A percentile compares a stretch with the other conserved stretches of the same genome.
These are phyloP conservation scores for Thalassiosira profunda DNA, from an alignment of 108 stramenopile genomes.

Conservation along the genomic window DNA sequence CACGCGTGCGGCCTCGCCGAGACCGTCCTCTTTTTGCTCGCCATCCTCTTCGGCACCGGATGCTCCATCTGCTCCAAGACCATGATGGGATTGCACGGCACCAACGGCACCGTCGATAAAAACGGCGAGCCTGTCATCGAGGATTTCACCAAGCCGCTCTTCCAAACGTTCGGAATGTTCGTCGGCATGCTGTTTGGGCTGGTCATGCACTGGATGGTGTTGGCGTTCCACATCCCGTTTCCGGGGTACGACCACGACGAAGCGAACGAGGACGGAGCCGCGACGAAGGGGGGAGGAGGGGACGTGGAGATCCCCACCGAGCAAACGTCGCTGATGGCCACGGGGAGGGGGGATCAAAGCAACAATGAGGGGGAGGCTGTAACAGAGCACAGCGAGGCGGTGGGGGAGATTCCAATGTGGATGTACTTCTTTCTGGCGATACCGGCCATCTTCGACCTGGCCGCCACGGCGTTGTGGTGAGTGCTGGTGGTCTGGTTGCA, in stretches of 20 bases:
- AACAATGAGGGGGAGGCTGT: too few species aligned
- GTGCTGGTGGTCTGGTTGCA: too few species aligned
- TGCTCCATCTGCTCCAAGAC: slow-evolving; percentile 91
- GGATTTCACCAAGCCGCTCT: slow-evolving; percentile 73
- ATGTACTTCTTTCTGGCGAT: slow-evolving; percentile 90
- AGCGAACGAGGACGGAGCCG: neutral
- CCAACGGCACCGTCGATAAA: slow-evolving; percentile 45
- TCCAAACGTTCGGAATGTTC: slow-evolving; percentile 94
- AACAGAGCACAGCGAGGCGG: too few species aligned
- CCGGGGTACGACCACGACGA: slow-evolving; percentile 74
- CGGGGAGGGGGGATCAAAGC: neutral
- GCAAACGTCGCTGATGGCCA: slow-evolving; percentile 15
- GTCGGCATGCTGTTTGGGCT: slow-evolving; percentile 89
- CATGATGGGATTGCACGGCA: slow-evolving; percentile 79
- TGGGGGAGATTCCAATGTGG: slow-evolving; percentile 58
- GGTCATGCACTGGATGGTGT: slow-evolving; percentile 76
- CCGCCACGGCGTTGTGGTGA: slow-evolving; percentile 79
- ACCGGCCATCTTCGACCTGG: slow-evolving; percentile 88
- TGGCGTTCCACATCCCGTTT: slow-evolving; percentile 78
- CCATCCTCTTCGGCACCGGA: slow-evolving; percentile 87
- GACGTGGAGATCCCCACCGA: slow-evolving; percentile 16
- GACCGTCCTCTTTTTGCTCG: slow-evolving; percentile 74
- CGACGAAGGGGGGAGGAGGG: too few species aligned
- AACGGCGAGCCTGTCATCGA: slow-evolving; percentile 55
- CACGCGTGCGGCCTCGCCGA: slow-evolving; percentile 73